These are phyloP conservation scores for Ogataea dorogensis DNA, from an alignment of 805 yeast species.

Conservation along the genomic window DNA sequence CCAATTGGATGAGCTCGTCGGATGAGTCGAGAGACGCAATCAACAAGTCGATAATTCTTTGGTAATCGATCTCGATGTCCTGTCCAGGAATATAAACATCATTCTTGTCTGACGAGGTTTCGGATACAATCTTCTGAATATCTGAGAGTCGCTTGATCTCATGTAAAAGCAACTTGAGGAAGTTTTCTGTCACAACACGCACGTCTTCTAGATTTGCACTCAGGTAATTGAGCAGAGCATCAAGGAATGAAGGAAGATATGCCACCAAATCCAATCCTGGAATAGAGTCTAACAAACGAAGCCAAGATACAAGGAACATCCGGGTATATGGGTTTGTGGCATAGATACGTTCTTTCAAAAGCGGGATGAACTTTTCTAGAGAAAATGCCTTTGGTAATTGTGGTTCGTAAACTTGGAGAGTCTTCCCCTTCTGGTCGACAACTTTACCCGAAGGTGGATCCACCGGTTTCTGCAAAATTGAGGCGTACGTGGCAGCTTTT, in stretches of 20 bases:
- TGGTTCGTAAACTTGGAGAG: slow-evolving; percentile 55
- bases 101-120: slow-evolving; percentile 39
- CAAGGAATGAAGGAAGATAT: slow-evolving; percentile 84
- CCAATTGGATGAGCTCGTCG: slow-evolving; percentile 73
- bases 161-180: slow-evolving; percentile 69
- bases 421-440: slow-evolving; percentile 56
- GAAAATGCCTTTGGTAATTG: slow-evolving; percentile 73
- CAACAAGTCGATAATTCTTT: slow-evolving; percentile 75
- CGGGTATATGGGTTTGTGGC: slow-evolving; percentile 91
- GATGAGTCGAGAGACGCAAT: slow-evolving; percentile 76
- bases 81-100: slow-evolving; percentile 71
- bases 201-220: slow-evolving; percentile 87
- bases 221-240: slow-evolving; percentile 75
- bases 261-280: slow-evolving; percentile 88
- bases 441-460: slow-evolving; percentile 41
- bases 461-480: slow-evolving; percentile 50
- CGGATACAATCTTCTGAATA: slow-evolving; percentile 52
- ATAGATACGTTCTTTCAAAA: slow-evolving; percentile 87
- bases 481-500: slow-evolving; percentile 83
- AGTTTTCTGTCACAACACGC: slow-evolving; percentile 76
- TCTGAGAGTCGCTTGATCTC: slow-evolving; percentile 79
- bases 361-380: slow-evolving; percentile 82
- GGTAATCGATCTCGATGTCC: slow-evolving; percentile 76
- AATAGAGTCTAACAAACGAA: slow-evolving; percentile 84
- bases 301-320: slow-evolving; percentile 90